A percentile compares a stretch with the other conserved stretches of the same genome.
Conservation (phyloP, 177 flowering plant species). For the Vitis hybrid region DNA sequence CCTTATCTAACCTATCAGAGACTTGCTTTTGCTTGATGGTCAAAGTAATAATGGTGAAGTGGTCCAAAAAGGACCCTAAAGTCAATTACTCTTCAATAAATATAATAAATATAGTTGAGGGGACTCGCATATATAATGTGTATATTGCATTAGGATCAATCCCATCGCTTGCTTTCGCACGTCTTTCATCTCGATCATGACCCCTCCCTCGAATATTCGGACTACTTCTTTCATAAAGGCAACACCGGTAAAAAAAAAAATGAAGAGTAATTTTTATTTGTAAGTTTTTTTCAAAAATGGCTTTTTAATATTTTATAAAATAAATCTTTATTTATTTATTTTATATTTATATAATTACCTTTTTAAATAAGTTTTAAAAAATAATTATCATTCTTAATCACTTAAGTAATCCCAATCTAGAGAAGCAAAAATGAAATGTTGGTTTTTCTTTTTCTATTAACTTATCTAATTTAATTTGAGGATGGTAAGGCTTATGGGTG, state of each 20-base stretch:
- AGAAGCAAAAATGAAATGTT: too few relatives aligned
- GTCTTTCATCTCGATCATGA: background rate
- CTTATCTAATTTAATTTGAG: too few relatives aligned
- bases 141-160: constrained; percentile 13
- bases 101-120: too few relatives aligned
- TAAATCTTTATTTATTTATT: too few relatives aligned
- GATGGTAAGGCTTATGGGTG: too few relatives aligned
- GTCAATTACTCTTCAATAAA: background rate
- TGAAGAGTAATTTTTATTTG: background rate
- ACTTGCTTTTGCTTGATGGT: constrained; percentile 17
- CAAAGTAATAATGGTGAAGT: constrained; percentile 5
- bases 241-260: background rate
- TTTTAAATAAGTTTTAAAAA: too few relatives aligned
- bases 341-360: too few relatives aligned
- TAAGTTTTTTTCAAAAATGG: background rate
- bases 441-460: too few relatives aligned
- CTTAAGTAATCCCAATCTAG: too few relatives aligned
- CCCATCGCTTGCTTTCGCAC: constrained; percentile 17
- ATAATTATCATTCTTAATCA: too few relatives aligned
- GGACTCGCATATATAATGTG: too few relatives aligned
- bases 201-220: background rate
- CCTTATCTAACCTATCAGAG: constrained; percentile 6
- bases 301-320: too few relatives aligned
- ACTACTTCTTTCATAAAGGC: background rate
- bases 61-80: constrained; percentile 10